These are phyloP conservation scores for Aspergillus terreus DNA, from an alignment of 2,329 filamentous ascomycete genomes.

Conservation along the genomic window DNA sequence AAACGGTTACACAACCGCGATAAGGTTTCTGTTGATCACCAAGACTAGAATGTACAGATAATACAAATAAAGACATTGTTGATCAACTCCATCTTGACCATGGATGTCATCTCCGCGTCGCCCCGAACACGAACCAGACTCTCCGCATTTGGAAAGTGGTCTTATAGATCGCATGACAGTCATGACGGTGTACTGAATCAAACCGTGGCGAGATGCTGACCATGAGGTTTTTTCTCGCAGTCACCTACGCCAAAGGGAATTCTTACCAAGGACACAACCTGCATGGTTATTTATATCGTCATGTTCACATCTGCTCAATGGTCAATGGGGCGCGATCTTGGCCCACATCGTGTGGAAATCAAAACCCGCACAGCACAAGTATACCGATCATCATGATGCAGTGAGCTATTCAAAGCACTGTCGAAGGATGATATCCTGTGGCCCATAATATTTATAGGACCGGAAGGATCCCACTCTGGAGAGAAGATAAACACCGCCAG, in stretches of 20 bases:
- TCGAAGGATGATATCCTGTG: not conserved
- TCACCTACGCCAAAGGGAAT: not conserved
- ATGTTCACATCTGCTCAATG: not conserved
- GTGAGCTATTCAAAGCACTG: not conserved
- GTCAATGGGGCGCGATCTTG: not conserved
- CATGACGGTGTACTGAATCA: not conserved
- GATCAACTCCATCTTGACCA: no score
- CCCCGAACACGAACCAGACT: no score
- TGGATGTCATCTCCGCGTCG: no score
- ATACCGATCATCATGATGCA: not conserved
- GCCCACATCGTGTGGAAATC: not conserved
- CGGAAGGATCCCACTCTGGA: not conserved
- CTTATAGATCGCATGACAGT: no score
- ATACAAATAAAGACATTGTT: no score
- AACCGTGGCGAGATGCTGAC: not conserved
- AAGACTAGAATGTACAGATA: no score
- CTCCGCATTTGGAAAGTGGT: no score
- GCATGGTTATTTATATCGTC: not conserved
- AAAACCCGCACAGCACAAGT: not conserved
- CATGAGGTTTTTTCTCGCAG: not conserved
- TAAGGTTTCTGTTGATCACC: not conserved
- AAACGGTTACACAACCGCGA: not conserved
- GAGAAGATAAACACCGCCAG: no score
- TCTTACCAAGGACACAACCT: not conserved
- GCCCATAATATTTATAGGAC: not conserved